These are phyloP conservation scores for Tolypocladium inflatum DNA, from an alignment of 2,329 filamentous ascomycete genomes.

Conservation along the genomic window DNA sequence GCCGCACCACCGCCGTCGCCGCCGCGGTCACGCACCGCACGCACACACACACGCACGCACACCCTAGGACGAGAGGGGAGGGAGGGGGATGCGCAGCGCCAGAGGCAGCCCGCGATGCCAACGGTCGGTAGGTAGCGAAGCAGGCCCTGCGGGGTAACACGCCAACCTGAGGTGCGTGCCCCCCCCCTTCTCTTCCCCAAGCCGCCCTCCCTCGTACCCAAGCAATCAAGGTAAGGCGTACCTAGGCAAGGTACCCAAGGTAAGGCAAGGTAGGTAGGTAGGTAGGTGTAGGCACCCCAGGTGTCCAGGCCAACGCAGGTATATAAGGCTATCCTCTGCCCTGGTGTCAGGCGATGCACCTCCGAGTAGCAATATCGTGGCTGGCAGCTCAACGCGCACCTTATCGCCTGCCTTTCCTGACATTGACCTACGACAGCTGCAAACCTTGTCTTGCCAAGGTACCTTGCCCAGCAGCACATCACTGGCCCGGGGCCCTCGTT, in stretches of 20 bases:
- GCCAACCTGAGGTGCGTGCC: neutral
- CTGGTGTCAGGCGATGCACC: neutral
- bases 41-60: neutral
- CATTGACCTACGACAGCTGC: neutral
- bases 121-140: neutral
- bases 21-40: neutral
- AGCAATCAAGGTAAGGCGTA: neutral
- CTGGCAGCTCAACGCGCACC: neutral
- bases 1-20: neutral
- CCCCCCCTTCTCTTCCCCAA: no score
- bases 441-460: neutral
- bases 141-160: neutral
- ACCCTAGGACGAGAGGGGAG: neutral
- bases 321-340: neutral
- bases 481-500: neutral
- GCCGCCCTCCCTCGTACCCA: neutral
- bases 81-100: neutral
- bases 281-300: neutral
- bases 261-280: no score
- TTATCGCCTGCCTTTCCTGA: neutral
- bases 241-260: neutral
- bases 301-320: neutral
- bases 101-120: neutral
- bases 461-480: neutral
- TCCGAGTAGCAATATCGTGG: neutral